Base-by-base conservation (phyloP, 495 filamentous ascomycete genomes). In the Alectoria sarmentosa region DNA sequence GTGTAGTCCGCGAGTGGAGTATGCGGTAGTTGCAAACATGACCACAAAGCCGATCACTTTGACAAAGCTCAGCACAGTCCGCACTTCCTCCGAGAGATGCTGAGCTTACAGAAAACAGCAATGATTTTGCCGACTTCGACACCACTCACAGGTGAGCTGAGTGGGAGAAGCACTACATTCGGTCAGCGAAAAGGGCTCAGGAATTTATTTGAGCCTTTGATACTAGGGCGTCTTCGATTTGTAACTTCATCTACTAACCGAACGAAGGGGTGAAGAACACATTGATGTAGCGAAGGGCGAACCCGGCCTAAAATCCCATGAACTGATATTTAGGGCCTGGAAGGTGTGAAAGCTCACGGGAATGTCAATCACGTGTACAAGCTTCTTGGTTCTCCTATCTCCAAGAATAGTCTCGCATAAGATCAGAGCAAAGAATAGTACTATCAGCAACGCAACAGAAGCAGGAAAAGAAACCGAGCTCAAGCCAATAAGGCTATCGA, bases 191-290 rank as follows among this genome's bases (percentile, higher is more conserved):
- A 19, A 15, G 36, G 2, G 3, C 14, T 26, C 4, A 2, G 17
- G 4, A 37, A 30, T 19, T 2, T 7, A 26, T 56, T 10, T 6
- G 21, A 11, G 44, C 10, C 32, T 28, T 56, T 7, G 28, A 46
- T 9, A 1, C 17, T 13, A 37, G 5, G 4, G 36, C 4, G 10
- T 5, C 10, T 37, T 37, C 36, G 10, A 37, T 37, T 37, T 37
- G 36, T 37, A 37, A 3, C 21, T 21, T 21, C 10, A 48, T 32
- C 14, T 2, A 52, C 65, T 57, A 32, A 66, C 65, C 65, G 73
- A 84, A 84, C 37, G 76, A 78, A 41, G 82, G 81, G 0, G 76
- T 82, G 60, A 84, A 83, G 61, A 83, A 76, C 41, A 84, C 73
- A 65, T 79, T 83, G 60, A 85, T 82, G 71, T 80, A 83, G 54